phyloP scores from a whole-genome alignment of 1,139 yeast genomes.

The Hyphopichia buzzinii region DNA sequence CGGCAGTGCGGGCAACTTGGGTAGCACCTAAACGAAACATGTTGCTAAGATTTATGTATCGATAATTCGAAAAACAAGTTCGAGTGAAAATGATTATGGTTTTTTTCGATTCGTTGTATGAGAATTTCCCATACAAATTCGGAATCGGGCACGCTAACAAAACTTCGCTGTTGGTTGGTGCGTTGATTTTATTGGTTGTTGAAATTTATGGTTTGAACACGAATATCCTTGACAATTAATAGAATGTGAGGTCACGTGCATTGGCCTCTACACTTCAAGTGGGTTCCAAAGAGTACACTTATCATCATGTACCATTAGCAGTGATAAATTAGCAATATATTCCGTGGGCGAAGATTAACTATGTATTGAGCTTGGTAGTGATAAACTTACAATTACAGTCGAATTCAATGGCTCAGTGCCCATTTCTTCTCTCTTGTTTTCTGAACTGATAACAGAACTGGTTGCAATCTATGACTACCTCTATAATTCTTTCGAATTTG shows the following conservation, averaged over 20 bases:
- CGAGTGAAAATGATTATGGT: neutral
- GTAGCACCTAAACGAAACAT: conserved; percentile 69
- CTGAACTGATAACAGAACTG: too few relatives aligned
- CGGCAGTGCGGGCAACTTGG: conserved; percentile 59
- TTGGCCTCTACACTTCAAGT: too few relatives aligned
- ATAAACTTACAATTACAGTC: too few relatives aligned
- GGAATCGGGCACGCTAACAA: conserved; percentile 5
- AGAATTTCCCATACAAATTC: neutral
- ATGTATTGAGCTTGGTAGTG: too few relatives aligned
- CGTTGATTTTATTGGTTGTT: neutral
- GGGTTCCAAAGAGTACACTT: too few relatives aligned
- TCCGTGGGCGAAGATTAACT: too few relatives aligned
- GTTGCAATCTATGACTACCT: too few relatives aligned
- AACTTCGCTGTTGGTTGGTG: conserved; percentile 8
- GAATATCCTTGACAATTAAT: neutral
- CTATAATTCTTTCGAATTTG: too few relatives aligned
- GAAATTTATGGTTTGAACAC: neutral
- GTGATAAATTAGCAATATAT: too few relatives aligned
- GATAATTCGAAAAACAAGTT: neutral
- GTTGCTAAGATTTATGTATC: conserved; percentile 10
- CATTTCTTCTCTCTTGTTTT: too few relatives aligned
- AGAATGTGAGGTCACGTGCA: neutral
- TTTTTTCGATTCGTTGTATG: neutral
- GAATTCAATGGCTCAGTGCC: too few relatives aligned
- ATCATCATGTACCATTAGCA: too few relatives aligned